Evolutionary conservation across 257 asterid species (phyloP).

Genomic region (Gentiana macrophylla): DNA sequence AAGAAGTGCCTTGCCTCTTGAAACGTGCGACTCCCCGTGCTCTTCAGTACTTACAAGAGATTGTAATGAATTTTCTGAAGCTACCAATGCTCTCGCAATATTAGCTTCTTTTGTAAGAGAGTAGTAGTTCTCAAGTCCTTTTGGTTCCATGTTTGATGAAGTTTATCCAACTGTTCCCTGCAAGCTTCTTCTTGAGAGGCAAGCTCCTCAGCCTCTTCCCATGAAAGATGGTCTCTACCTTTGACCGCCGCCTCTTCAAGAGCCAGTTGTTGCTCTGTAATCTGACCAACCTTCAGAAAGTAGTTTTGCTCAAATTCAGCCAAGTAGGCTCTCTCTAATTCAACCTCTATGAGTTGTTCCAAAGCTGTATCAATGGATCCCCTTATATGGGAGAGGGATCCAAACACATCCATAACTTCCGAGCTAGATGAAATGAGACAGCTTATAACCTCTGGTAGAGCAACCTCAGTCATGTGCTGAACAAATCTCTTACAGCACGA

Average conservation of each 20-base stretch:
- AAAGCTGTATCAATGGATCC: constrained; percentile 78
- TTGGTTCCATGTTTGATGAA: constrained; percentile 88
- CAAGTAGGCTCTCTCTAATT: constrained; percentile 73
- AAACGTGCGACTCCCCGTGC: constrained; percentile 42
- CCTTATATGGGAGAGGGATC: constrained; percentile 76
- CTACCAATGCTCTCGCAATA: constrained; percentile 42
- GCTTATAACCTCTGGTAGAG: constrained; percentile 61
- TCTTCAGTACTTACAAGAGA: constrained; percentile 48
- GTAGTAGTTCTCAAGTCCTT: constrained; percentile 63
- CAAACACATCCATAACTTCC: constrained; percentile 77
- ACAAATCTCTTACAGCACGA: constrained; percentile 47
- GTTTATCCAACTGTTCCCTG: constrained; percentile 81
- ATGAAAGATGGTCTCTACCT: constrained; percentile 92
- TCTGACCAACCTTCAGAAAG: constrained; percentile 78
- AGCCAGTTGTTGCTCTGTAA: constrained; percentile 90
- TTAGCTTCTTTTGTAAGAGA: constrained; percentile 58
- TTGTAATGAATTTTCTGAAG: constrained; percentile 51
- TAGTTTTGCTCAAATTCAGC: constrained; percentile 82
- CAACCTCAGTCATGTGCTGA: constrained; percentile 50
- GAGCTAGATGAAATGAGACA: constrained; percentile 57
- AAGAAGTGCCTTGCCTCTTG: constrained; percentile 63
- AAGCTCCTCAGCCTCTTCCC: constrained; percentile 99
- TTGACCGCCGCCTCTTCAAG: constrained; percentile 88
- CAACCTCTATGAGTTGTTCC: constrained; percentile 86
- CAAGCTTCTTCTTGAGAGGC: constrained; percentile 99